Base-by-base conservation (phyloP, 2,329 filamentous ascomycete species). In the Emmonsiellopsis sp. region DNA sequence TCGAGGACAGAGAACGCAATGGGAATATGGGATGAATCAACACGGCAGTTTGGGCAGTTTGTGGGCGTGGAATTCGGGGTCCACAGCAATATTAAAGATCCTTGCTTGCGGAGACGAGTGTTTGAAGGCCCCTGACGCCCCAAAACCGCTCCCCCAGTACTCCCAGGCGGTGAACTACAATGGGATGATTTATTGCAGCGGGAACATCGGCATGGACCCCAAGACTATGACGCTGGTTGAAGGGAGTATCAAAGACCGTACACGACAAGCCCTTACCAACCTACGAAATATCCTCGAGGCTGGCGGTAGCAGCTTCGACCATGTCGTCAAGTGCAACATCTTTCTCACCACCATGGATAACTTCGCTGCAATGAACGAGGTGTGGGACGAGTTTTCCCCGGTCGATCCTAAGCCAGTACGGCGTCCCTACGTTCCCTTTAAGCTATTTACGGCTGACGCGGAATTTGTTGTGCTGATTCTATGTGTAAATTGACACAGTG, bases 291-390 rank as follows among this genome's bases (percentile, higher is more conserved):
- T 86, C 6, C 79, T 87, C 27, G 73, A 79, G 57, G 82, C 77
- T 5, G 79, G 82, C 0, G 82, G 82, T 0, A 79, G 76, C 49
- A 74, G 71, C 55, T 71, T 85, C 40, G 71, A 76, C 32, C 82
- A 84, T 53, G 76, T 81, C 0, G 76, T 86, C 65, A 86, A 86
- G 68, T 77, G 84, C 56, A 86, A 85, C 60, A 73, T 86, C 27
- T 87, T 83, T 62, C 64, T 87, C n/a, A 79, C 78, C 1, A 75
- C 77, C 55, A 86, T 87, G 82, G 72, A 77, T 48, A 74, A 86
- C 64, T 86, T 85, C 62, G 76, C 72, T 68, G 83, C 83, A 68
- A 88, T 95, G 86, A 95, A 95, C 73, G 78, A 78, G 60, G 85
- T 88, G 66, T 95, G 93, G 70, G 86, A 84, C 70, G 85, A 89